These are phyloP conservation scores for Citrus sp. DNA, from an alignment of 345 rosid species.

Conservation along the genomic window DNA sequence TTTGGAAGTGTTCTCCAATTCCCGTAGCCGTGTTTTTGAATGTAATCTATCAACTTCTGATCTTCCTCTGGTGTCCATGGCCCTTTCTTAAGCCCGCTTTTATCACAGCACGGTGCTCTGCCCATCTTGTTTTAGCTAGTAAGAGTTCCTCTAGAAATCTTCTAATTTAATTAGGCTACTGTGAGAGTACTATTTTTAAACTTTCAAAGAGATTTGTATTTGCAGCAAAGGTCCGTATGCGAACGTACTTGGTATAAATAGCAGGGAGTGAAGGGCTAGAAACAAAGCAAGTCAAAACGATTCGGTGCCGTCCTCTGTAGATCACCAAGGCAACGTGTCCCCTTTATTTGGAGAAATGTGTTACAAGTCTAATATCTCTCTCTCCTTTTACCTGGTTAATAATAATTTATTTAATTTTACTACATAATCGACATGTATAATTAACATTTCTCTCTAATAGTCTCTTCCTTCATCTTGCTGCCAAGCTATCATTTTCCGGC, in stretches of 20 bases:
- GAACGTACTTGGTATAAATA: constrained; percentile 43
- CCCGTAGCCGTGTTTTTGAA: constrained; percentile 74
- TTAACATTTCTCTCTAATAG: neutral
- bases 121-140: constrained; percentile 41
- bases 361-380: neutral
- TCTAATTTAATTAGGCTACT: neutral
- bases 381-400: neutral
- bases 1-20: constrained; percentile 89
- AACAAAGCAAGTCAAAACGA: constrained; percentile 53
- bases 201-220: neutral
- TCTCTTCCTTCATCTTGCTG: constrained; percentile 7
- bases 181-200: neutral
- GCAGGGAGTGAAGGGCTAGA: constrained; percentile 12
- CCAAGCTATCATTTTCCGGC: constrained; percentile 33
- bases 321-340: constrained; percentile 59
- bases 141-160: neutral
- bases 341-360: constrained; percentile 6
- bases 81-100: constrained; percentile 74
- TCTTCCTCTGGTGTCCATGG: constrained; percentile 95
- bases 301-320: constrained; percentile 89
- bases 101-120: constrained; percentile 83
- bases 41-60: constrained; percentile 59
- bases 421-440: neutral
- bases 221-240: constrained; percentile 27
- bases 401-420: neutral